Conservation (phyloP, 2,329 filamentous ascomycete species). For the Arthrinium puccinioides region DNA sequence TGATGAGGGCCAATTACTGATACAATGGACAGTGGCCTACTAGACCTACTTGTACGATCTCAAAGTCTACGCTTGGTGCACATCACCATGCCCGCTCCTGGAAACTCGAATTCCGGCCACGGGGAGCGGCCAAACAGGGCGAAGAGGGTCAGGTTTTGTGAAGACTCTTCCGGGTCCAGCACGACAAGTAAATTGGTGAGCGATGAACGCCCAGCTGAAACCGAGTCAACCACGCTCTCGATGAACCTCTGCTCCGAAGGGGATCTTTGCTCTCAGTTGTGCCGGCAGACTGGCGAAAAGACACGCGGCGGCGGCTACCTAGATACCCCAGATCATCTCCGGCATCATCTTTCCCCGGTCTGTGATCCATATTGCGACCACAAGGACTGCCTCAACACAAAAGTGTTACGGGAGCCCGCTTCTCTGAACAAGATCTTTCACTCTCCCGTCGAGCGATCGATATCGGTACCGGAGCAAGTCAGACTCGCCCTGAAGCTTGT, state of each 20-base stretch:
- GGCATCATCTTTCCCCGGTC: conserved; percentile 6
- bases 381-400: conserved; percentile 4
- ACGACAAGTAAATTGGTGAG: neutral
- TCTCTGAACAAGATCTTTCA: conserved; percentile 11
- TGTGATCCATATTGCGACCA: conserved; percentile 4
- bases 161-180: neutral
- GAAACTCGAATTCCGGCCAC: neutral
- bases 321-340: conserved; percentile 4
- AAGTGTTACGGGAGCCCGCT: conserved; percentile 3
- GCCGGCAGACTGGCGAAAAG: neutral
- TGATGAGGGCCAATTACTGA: neutral
- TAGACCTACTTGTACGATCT: conserved; percentile 6
- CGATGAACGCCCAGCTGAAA: neutral
- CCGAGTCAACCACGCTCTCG: neutral
- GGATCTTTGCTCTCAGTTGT: conserved; percentile 6
- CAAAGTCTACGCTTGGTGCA: conserved; percentile 4
- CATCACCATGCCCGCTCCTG: conserved; percentile 2
- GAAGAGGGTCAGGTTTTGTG: conserved; percentile 4
- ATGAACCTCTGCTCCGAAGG: conserved; percentile 1
- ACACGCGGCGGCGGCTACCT: conserved; percentile 4
- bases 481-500: conserved; percentile 6
- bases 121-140: neutral
- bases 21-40: neutral
- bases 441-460: conserved; percentile 10
- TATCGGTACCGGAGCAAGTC: conserved; percentile 8